Conservation (phyloP, 352 stramenopile genomes). For the Pythium aristosporum region DNA sequence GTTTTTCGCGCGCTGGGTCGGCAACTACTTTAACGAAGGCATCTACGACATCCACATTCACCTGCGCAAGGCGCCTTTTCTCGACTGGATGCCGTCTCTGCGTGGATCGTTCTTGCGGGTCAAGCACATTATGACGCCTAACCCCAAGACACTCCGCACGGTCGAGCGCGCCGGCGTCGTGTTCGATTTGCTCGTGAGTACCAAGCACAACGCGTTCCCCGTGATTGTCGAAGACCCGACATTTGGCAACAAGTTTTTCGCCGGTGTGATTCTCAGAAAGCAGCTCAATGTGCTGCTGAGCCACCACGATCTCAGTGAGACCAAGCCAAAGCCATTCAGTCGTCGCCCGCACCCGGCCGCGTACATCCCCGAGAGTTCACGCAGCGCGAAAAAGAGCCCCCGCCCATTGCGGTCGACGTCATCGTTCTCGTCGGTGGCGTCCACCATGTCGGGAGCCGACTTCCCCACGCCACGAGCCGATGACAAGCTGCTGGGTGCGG, state of each 20-base stretch:
- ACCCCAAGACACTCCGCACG: slow-evolving; percentile 93
- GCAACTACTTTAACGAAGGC: slow-evolving; percentile 98
- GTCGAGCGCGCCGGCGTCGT: slow-evolving; percentile 92
- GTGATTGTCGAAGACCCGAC: slow-evolving; percentile 85
- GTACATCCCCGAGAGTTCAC: slow-evolving; percentile 36
- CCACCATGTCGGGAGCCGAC: not conserved
- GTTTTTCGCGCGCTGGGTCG: slow-evolving; percentile 95
- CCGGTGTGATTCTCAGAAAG: slow-evolving; percentile 77
- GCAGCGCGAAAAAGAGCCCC: slow-evolving; percentile 25
- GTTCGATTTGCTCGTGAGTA: slow-evolving; percentile 89
- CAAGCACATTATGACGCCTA: slow-evolving; percentile 86
- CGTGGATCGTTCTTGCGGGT: slow-evolving; percentile 70
- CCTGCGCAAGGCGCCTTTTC: slow-evolving; percentile 94
- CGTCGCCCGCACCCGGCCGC: slow-evolving; percentile 57
- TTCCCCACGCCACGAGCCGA: slow-evolving; percentile 35
- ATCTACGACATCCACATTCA: slow-evolving; percentile 99
- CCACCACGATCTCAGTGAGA: slow-evolving; percentile 55
- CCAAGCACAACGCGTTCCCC: slow-evolving; percentile 86
- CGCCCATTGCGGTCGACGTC: slow-evolving; percentile 5
- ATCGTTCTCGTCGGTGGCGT: not conserved
- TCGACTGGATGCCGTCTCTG: slow-evolving; percentile 93
- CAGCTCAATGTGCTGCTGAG: slow-evolving; percentile 79
- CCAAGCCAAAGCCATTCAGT: slow-evolving; percentile 76
- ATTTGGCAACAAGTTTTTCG: slow-evolving; percentile 82
- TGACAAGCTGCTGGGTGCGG: slow-evolving; percentile 39